Base-by-base conservation (phyloP, 495 filamentous ascomycete genomes). In the Trichoderma reesei region DNA sequence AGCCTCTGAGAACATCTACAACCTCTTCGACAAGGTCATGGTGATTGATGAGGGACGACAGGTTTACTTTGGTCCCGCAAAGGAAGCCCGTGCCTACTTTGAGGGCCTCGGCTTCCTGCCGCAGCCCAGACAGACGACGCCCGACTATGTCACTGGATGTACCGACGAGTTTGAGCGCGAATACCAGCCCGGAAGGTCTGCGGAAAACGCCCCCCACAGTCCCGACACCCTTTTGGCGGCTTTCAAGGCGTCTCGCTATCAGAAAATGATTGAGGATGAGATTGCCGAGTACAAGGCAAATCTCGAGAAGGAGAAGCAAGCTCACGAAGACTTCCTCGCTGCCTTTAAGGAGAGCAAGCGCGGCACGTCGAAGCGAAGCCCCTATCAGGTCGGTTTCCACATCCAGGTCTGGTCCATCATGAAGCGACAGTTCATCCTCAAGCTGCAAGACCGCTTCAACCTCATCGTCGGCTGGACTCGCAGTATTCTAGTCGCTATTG, bases 21-120 rank as follows among this genome's bases (percentile, higher is more conserved):
- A 80, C 36, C 84, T 87, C 59, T 96, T 96, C 67, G 91, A 96
- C 76, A 95, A 94, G 68, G 89, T 94, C 6, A 73, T 93, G 36
- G 86, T 95, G 18, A 89, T 96, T 60, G 88, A 95, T 65, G 80
- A 82, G 37, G 92, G 92, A 16, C 83, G 79, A 14, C 83, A 93
- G 71, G 87, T 94, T 3, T 96, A 88, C 76, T 94, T 91, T 67
- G 92, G 92, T 0, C 86, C 88, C 0, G 72, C 85, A 0, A 71
- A 74, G 0, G 85, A 90, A 67, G 91, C 91, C 7, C 75, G 87
- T 62, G 72, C 76, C 5, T 96, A 96, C 70, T 95, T 96, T 64
- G 90, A 93, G 67, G 80, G 81, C 0, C 83, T 96, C 16, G 91
- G 92, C 6, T 96, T 90, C 69, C 78, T 85, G 10, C 83, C 86